phyloP scores from a whole-genome alignment of 352 stramenopile species.

The Saprolegnia diclina region DNA sequence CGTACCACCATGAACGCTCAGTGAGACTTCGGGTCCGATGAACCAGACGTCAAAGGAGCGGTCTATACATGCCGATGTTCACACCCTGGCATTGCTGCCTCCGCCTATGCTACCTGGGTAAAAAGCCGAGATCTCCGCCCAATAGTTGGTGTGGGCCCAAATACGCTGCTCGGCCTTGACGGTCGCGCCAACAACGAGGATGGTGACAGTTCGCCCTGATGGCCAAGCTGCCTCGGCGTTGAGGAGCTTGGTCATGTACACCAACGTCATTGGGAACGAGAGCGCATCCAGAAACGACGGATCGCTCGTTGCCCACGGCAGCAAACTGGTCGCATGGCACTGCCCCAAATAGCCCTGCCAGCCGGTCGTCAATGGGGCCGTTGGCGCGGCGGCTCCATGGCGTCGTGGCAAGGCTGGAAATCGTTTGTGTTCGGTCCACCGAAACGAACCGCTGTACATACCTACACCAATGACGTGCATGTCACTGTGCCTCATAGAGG shows the following conservation, averaged over 20 bases:
- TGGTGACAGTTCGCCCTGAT: constrained; percentile 26
- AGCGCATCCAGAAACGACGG: constrained; percentile 71
- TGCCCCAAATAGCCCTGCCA: constrained; percentile 55
- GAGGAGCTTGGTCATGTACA: constrained; percentile 40
- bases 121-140: constrained; percentile 44
- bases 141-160: constrained; percentile 62
- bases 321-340: constrained; percentile 32
- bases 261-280: constrained; percentile 62
- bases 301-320: constrained; percentile 39
- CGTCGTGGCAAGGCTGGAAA: constrained; percentile 40
- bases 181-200: constrained; percentile 57
- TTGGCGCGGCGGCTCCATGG: not conserved
- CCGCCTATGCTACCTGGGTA: constrained; percentile 29
- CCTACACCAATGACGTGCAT: not conserved
- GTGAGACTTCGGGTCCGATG: constrained; percentile 51
- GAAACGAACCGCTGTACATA: constrained; percentile 77
- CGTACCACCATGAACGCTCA: constrained; percentile 13
- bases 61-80: not conserved
- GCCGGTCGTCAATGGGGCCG: constrained; percentile 24
- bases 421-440: constrained; percentile 59
- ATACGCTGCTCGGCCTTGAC: constrained; percentile 68
- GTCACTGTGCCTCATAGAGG: not conserved
- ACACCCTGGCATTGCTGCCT: too few species aligned
- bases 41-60: constrained; percentile 45
- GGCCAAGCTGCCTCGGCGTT: not conserved